Base-by-base conservation (phyloP, 441 rosid genomes). In the Dalechampia spathulata region DNA sequence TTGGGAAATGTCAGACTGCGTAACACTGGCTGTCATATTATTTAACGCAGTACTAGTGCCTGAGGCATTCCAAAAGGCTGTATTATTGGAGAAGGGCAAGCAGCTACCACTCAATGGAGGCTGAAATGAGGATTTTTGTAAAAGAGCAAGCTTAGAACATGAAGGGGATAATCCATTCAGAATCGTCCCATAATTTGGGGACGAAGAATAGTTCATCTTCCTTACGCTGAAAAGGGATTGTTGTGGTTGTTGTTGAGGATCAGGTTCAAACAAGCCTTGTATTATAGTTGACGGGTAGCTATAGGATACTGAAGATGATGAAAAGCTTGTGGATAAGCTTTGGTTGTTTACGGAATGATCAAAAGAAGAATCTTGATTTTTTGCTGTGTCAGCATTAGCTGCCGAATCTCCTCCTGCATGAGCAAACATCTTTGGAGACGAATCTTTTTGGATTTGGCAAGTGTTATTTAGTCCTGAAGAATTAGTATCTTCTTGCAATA, bases 51-150 rank as follows among this genome's bases (percentile, higher is more conserved):
- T 28, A n/a, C n/a, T n/a, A 12, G 79, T 4, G 34, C 34, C 38
- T 17, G 87, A 61, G 39, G 87, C 54, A 54, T 78, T 74, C 83
- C 82, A 80, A 20, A 66, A 74, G 26, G 78, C 65, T 6, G 80
- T 49, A 58, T 76, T 75, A 79, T 75, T 75, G 54, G 80, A 66
- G 64, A 84, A 80, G 52, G 75, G 83, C 62, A 75, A 52, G 34
- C n/a, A n/a, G n/a, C n/a, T n/a, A n/a, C 67, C 45, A 39, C 52
- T 40, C 30, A 60, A 70, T 25, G 63, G 70, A 26, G 72, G 79
- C 63, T 72, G 65, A 52, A 65, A 57, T 1, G 79, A 67, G 4
- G 81, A 68, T 57, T 69, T 73, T 8, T 61, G 28, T 20, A 67
- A 60, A 17, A 77, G 61, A 45, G 71, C 8, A 40, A 65, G 23